Evolutionary conservation across 2,329 filamentous ascomycete genomes (phyloP).

Genomic region (Colletotrichum limetticola): DNA sequence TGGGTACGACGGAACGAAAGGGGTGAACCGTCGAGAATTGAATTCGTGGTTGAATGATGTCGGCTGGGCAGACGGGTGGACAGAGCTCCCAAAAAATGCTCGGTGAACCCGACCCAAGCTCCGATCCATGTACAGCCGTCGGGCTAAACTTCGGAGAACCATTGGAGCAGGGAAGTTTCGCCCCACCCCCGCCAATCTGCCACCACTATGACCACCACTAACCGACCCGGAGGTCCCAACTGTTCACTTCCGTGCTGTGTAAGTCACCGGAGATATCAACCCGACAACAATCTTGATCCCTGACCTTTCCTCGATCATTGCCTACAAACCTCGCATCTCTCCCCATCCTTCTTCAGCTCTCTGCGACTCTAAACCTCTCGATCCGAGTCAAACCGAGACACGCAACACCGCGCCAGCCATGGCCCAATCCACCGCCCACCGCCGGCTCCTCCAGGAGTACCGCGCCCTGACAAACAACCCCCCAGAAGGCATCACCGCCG

Average conservation of each 20-base stretch:
- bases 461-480: slow-evolving; percentile 92
- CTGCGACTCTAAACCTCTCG: neutral
- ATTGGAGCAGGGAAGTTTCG: neutral
- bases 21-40: neutral
- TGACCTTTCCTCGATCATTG: neutral
- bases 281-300: neutral
- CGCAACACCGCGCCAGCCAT: slow-evolving; percentile 46
- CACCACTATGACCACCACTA: slow-evolving; percentile 4
- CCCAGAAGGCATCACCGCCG: slow-evolving; percentile 97
- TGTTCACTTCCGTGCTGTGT: slow-evolving; percentile 2
- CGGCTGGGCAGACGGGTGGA: slow-evolving; percentile 2
- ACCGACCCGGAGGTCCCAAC: slow-evolving; percentile 7
- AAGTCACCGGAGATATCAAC: slow-evolving; percentile 27
- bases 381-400: too few species aligned
- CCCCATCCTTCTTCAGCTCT: neutral
- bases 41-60: neutral
- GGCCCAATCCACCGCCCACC: slow-evolving; percentile 72
- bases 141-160: slow-evolving; percentile 32
- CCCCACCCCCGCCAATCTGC: slow-evolving; percentile 23
- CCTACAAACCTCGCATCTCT: neutral
- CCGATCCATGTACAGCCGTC: neutral
- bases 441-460: slow-evolving; percentile 96
- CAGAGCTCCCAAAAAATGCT: slow-evolving; percentile 29
- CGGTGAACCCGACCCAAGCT: slow-evolving; percentile 18
- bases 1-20: neutral